Evolutionary conservation across 139 green algal species (phyloP), one percentile per base, ranked within the genome.

Genomic region (Chlorella sp.): DNA sequence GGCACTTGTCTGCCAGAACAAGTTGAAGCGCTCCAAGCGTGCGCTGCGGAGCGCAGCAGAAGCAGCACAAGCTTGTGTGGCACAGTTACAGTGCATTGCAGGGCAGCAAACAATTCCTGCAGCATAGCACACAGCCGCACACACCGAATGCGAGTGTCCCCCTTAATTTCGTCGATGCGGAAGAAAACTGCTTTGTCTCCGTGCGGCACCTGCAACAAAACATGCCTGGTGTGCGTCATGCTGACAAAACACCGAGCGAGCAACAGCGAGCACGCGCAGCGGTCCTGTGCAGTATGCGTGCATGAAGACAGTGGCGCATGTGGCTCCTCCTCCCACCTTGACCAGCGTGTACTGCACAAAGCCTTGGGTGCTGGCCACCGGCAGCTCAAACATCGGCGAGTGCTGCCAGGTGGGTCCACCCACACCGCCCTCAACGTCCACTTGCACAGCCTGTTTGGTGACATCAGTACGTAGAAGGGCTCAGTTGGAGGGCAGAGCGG

Each of bases 11-110:
- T 79, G 67, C 76, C 78, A 88, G 32, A 81, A 88, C 23, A 80
- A 23, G 68, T 80, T 88, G 85, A 85, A 88, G 32, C 79, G 78
- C 78, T 88, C 85, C 25, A 85, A 44, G 26, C 83, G 73, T 41
- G 81, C 55, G 36, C 69, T 75, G 69, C 69, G 15, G 21, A 56
- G 21, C 36, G 32, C 18, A 12, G 36, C 51, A 60, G 51, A 60
- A 7, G 36, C 18, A n/a, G n/a, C n/a, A n/a, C n/a, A n/a, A n/a
- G n/a, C n/a, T n/a, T n/a, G n/a, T n/a, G n/a, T n/a, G n/a, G n/a
- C n/a, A n/a, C n/a, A n/a, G n/a, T n/a, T n/a, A n/a, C n/a, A n/a
- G 21, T 26, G 2, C 20, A 36, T 18, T 5, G n/a, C 25, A 30
- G 65, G 20, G 32, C 23, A 72, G 65, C 23, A 72, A 16, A 30